phyloP scores from a whole-genome alignment of 257 asterid genomes.

The Echites panduratus region DNA sequence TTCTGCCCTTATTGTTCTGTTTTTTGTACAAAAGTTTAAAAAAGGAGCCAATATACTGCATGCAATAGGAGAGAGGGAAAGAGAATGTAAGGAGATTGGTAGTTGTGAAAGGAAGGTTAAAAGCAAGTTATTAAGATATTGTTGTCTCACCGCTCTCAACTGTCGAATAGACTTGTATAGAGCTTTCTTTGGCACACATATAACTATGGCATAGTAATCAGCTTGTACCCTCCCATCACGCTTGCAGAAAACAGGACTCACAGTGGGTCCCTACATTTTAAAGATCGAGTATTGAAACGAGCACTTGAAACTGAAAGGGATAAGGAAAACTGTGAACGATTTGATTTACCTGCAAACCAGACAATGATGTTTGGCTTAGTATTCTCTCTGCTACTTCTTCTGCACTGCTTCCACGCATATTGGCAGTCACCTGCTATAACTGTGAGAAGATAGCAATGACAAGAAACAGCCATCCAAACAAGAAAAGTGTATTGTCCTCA shows the following conservation, averaged over 20 bases:
- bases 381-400: constrained; percentile 90
- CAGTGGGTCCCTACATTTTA: constrained; percentile 79
- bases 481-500: constrained; percentile 26
- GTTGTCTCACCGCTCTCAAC: constrained; percentile 76
- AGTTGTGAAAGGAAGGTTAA: neutral
- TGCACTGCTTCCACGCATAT: constrained; percentile 92
- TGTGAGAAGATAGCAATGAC: constrained; percentile 18
- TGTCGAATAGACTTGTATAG: constrained; percentile 88
- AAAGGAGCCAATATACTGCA: neutral
- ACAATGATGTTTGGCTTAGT: constrained; percentile 68
- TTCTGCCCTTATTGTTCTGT: neutral
- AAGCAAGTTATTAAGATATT: neutral
- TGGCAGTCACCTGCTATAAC: constrained; percentile 70
- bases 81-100: neutral
- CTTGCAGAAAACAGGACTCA: constrained; percentile 80
- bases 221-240: constrained; percentile 46
- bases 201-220: constrained; percentile 81
- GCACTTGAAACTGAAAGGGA: constrained; percentile 12
- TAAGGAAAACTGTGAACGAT: neutral
- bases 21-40: neutral
- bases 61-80: neutral
- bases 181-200: constrained; percentile 86
- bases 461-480: constrained; percentile 4
- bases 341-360: constrained; percentile 80
- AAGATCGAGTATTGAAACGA: neutral